phyloP scores from a whole-genome alignment of 108 stramenopile genomes.

The Nitzschia inconspicua region DNA sequence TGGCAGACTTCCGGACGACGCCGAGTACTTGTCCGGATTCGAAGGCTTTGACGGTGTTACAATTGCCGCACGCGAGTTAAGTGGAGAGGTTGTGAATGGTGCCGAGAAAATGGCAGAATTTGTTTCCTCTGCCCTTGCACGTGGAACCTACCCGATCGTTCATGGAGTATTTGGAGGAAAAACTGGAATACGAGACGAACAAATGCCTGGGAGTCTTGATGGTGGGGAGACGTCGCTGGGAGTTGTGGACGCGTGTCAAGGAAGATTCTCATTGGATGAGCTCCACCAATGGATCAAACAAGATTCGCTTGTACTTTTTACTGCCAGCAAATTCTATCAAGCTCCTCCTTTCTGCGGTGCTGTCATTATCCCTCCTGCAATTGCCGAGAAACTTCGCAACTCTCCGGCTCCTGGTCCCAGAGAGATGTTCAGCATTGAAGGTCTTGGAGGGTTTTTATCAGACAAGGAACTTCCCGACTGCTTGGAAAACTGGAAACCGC shows the following conservation, averaged over 20 bases:
- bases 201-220: slow-evolving; percentile 56
- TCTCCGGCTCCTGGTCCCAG: slow-evolving; percentile 35
- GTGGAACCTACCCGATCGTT: slow-evolving; percentile 49
- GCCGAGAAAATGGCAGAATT: slow-evolving; percentile 39
- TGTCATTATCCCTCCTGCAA: slow-evolving; percentile 44
- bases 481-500: slow-evolving; percentile 51
- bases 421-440: slow-evolving; percentile 42
- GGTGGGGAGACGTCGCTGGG: slow-evolving; percentile 45
- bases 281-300: slow-evolving; percentile 59
- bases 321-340: slow-evolving; percentile 74
- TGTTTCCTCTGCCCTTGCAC: slow-evolving; percentile 7
- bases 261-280: slow-evolving; percentile 57
- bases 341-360: slow-evolving; percentile 72
- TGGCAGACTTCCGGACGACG: slow-evolving; percentile 43
- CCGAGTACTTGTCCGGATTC: slow-evolving; percentile 40
- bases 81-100: slow-evolving; percentile 51
- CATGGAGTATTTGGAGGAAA: slow-evolving; percentile 79
- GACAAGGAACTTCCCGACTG: slow-evolving; percentile 63
- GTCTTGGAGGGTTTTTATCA: slow-evolving; percentile 61
- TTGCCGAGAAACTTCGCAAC: slow-evolving; percentile 44
- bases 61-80: slow-evolving; percentile 43
- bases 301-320: slow-evolving; percentile 65
- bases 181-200: slow-evolving; percentile 57
- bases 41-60: slow-evolving; percentile 40
- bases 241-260: slow-evolving; percentile 76